Conservation (phyloP, 2,329 filamentous ascomycete genomes). For the Cladosporium sp. region DNA sequence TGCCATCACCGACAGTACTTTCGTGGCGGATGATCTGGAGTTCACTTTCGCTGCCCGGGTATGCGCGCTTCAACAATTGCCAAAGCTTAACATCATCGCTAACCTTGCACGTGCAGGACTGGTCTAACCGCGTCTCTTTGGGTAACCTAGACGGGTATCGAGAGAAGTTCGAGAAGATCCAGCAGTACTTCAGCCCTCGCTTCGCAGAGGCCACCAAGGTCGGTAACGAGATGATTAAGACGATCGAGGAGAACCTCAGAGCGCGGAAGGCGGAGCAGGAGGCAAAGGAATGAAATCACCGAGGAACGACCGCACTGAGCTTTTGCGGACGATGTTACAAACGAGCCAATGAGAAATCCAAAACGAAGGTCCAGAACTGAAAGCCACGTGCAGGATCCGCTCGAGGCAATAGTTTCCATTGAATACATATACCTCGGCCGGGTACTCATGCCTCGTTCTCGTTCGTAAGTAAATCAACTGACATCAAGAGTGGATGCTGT, state of each 20-base stretch:
- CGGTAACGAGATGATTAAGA: constrained; percentile 96
- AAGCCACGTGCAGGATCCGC: too few relatives aligned
- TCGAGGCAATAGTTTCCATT: too few relatives aligned
- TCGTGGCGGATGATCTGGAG: constrained; percentile 91
- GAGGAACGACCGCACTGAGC: too few relatives aligned
- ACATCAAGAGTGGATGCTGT: too few relatives aligned
- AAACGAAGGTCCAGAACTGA: too few relatives aligned
- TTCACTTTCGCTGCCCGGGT: constrained; percentile 91
- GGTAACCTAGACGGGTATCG: constrained; percentile 91
- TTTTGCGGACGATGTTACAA: too few relatives aligned
- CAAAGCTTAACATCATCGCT: constrained; percentile 20
- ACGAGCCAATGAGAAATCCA: too few relatives aligned
- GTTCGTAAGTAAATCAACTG: too few relatives aligned
- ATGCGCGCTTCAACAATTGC: constrained; percentile 19
- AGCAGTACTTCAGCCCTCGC: constrained; percentile 82
- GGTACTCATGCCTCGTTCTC: too few relatives aligned
- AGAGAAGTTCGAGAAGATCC: constrained; percentile 84
- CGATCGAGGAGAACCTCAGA: constrained; percentile 73
- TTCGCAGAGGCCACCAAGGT: constrained; percentile 82
- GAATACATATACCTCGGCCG: too few relatives aligned
- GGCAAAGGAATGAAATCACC: not conserved
- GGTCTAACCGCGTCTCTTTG: constrained; percentile 87
- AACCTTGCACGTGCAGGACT: constrained; percentile 48
- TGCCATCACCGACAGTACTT: constrained; percentile 82
- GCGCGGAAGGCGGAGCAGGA: constrained; percentile 14